Percentiles rank a stretch among this genome's conserved stretches.
Conservation (phyloP, 352 stramenopile genomes). For the Phytophthora sansomeana region DNA sequence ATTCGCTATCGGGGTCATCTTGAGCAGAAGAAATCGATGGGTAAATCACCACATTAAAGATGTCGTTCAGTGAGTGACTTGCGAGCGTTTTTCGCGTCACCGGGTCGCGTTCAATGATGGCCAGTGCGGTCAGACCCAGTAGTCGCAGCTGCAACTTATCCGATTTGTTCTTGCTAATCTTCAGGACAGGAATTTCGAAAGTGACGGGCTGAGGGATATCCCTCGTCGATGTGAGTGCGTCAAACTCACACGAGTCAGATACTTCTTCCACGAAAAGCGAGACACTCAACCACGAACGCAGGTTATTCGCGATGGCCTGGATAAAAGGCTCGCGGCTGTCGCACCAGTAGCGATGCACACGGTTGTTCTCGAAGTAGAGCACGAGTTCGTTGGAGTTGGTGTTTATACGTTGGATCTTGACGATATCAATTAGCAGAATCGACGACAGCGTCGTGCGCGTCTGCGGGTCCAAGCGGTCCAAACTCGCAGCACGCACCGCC, state of each 20-base stretch:
- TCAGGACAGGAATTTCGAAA: conserved; percentile 88
- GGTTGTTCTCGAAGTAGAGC: conserved; percentile 88
- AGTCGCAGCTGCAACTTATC: conserved; percentile 79
- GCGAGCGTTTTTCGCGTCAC: conserved; percentile 74
- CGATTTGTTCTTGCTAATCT: conserved; percentile 84
- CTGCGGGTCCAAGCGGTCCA: conserved; percentile 77
- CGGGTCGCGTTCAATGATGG: conserved; percentile 80
- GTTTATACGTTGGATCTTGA: conserved; percentile 89
- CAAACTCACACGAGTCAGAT: conserved; percentile 85
- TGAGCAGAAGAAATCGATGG: conserved; percentile 77
- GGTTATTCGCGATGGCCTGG: conserved; percentile 86
- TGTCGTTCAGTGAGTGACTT: conserved; percentile 74
- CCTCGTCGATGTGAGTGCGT: conserved; percentile 75
- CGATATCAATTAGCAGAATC: conserved; percentile 87
- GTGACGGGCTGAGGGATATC: conserved; percentile 84
- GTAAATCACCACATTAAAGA: conserved; percentile 91
- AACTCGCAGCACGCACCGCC: conserved; percentile 77
- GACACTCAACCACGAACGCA: conserved; percentile 86
- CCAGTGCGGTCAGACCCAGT: conserved; percentile 71
- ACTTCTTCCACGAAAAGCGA: conserved; percentile 87
- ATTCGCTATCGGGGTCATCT: conserved; percentile 47
- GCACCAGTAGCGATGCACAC: conserved; percentile 89
- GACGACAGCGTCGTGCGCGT: conserved; percentile 78
- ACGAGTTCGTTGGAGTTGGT: conserved; percentile 87
- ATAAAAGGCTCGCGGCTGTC: conserved; percentile 90